Conservation (phyloP, 176 grass and related monocot genomes). For the Hyparrhenia diplandra region DNA sequence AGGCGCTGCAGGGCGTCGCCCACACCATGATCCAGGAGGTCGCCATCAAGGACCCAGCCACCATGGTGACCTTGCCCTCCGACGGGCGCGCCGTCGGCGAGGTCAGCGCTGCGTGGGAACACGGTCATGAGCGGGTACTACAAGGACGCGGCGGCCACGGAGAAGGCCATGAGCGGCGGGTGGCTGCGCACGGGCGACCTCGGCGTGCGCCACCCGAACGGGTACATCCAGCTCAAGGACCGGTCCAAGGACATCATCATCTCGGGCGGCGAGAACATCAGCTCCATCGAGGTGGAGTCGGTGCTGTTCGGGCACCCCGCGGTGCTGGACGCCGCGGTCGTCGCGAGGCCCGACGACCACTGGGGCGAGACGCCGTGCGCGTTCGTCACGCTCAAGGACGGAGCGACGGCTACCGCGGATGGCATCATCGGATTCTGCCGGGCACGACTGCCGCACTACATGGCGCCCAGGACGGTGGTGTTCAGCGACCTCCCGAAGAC, state of each 20-base stretch:
- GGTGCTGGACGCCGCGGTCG: constrained; percentile 48
- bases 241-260: constrained; percentile 56
- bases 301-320: constrained; percentile 49
- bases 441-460: constrained; percentile 33
- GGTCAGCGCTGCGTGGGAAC: constrained; percentile 60
- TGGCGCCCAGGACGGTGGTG: constrained; percentile 51
- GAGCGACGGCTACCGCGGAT: background rate
- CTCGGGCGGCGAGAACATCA: constrained; percentile 56
- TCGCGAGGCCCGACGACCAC: constrained; percentile 38
- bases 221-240: constrained; percentile 66
- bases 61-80: constrained; percentile 45
- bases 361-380: constrained; percentile 56
- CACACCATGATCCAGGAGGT: constrained; percentile 37
- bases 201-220: constrained; percentile 45
- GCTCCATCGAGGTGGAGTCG: constrained; percentile 60
- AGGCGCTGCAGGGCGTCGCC: constrained; percentile 41
- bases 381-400: constrained; percentile 53
- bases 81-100: constrained; percentile 59
- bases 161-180: constrained; percentile 41
- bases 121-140: constrained; percentile 67
- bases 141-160: constrained; percentile 36
- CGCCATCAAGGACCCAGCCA: constrained; percentile 56
- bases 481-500: constrained; percentile 65
- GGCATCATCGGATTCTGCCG: constrained; percentile 50
- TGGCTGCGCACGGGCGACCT: constrained; percentile 63